Evolutionary conservation across 768 basidiomycete species (phyloP), one percentile per base, ranked within the genome.

Genomic region (Suillus fuscotomentosus): DNA sequence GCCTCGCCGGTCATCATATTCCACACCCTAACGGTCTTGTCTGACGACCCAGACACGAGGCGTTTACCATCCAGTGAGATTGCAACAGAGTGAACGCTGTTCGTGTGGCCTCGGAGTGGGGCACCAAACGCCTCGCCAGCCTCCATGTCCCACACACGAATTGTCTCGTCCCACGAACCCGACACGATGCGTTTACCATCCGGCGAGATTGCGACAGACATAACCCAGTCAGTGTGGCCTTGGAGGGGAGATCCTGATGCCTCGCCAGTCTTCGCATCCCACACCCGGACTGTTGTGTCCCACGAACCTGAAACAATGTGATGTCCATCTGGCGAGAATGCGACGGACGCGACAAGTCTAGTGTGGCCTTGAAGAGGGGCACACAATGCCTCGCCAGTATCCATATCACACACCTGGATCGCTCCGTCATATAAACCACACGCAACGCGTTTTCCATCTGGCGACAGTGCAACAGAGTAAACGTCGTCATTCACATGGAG

Each of bases 241-340:
- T 13, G 20, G 31, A 67, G 66, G 1, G 63, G 70, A 1, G 64
- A 69, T 50, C 48, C 56, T 60, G 74, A 45, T 7, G 68, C 64
- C 24, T 66, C 66, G 3, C 60, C 36, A 47, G 73, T 72, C 17
- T 53, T 60, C 61, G 55, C 27, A 34, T 73, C 34, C 67, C 67
- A 68, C 15, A 68, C 11, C 14, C 67, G 60, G 17, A 68, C n/a
- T 4, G 67, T 68, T 0, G 6, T 7, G 47, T 68, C 67, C 0
- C 2, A 2, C 3, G 67, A 68, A 34, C 57, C 59, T 5, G 67
- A 68, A 13, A 64, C 62, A 3, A 68, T 45, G 22, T 14, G 11
- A 2, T 22, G 14, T 9, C 61, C 61, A 11, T 62, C 27, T 5
- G 11, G 24, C 1, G 55, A 62, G 47, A 62, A 13, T 36, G 36